These are phyloP conservation scores for Moricandia moricandioides DNA, from an alignment of 345 rosid genomes.

Conservation along the genomic window DNA sequence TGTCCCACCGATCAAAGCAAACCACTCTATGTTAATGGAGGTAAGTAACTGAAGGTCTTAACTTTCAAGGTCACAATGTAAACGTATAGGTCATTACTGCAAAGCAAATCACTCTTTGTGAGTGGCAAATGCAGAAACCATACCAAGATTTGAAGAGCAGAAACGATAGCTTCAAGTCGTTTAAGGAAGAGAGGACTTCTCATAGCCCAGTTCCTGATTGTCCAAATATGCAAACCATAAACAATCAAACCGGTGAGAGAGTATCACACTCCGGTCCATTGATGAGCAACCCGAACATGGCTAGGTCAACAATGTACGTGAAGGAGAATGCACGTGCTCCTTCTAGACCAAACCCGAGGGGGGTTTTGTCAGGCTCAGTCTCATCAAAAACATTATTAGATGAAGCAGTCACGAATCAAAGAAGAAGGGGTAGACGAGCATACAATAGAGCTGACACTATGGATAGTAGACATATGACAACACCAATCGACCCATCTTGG, in stretches of 20 bases:
- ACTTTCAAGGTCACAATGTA: not conserved
- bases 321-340: conserved; percentile 33
- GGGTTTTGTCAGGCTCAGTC: conserved; percentile 4
- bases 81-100: too few species aligned
- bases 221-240: not conserved
- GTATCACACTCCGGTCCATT: conserved; percentile 32
- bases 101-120: not conserved
- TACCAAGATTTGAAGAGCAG: conserved; percentile 26
- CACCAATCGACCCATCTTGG: conserved; percentile 29
- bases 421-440: conserved; percentile 26
- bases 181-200: conserved; percentile 24
- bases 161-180: conserved; percentile 27
- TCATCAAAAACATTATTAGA: conserved; percentile 24
- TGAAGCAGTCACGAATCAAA: conserved; percentile 11
- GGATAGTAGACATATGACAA: conserved; percentile 32
- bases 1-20: conserved; percentile 14
- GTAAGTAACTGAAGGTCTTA: conserved; percentile 20
- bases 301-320: conserved; percentile 5
- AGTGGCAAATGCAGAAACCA: conserved; percentile 31
- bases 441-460: conserved; percentile 31
- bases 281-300: conserved; percentile 19
- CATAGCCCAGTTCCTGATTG: conserved; percentile 17
- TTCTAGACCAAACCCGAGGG: conserved; percentile 14
- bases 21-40: conserved; percentile 25
- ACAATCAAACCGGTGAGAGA: conserved; percentile 22